These are phyloP conservation scores for Morella rubra DNA, from an alignment of 306 rosid species.

Conservation along the genomic window DNA sequence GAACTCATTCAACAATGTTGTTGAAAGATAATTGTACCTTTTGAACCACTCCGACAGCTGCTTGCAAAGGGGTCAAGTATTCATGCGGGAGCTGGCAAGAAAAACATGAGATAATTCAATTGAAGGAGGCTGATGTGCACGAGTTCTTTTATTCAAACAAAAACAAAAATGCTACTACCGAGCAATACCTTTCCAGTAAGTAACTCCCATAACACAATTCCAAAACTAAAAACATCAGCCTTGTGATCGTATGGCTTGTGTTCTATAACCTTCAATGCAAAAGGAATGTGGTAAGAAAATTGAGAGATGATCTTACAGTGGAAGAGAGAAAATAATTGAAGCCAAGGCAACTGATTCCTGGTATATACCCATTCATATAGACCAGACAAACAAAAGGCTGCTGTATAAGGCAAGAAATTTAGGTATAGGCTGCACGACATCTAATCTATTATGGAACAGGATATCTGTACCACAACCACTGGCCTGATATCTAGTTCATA, in stretches of 20 bases:
- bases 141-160: neutral
- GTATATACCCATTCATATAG: neutral
- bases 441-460: too few relatives aligned
- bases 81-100: conserved; percentile 89
- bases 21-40: conserved; percentile 49
- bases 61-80: conserved; percentile 89
- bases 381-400: conserved; percentile 8
- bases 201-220: conserved; percentile 87
- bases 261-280: conserved; percentile 89
- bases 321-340: conserved; percentile 7
- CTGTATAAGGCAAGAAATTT: conserved; percentile 7
- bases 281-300: conserved; percentile 56
- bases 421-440: neutral
- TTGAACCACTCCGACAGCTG: conserved; percentile 96
- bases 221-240: conserved; percentile 98
- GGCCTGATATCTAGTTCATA: neutral
- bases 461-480: neutral
- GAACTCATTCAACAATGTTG: conserved; percentile 22
- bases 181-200: conserved; percentile 86
- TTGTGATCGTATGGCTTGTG: conserved; percentile 98
- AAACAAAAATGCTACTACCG: conserved; percentile 7
- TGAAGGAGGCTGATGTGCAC: neutral
- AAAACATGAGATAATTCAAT: conserved; percentile 11
- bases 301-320: conserved; percentile 30
- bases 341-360: conserved; percentile 4